Conservation (phyloP, 768 basidiomycete genomes). For the Amanita subjunquillea region DNA sequence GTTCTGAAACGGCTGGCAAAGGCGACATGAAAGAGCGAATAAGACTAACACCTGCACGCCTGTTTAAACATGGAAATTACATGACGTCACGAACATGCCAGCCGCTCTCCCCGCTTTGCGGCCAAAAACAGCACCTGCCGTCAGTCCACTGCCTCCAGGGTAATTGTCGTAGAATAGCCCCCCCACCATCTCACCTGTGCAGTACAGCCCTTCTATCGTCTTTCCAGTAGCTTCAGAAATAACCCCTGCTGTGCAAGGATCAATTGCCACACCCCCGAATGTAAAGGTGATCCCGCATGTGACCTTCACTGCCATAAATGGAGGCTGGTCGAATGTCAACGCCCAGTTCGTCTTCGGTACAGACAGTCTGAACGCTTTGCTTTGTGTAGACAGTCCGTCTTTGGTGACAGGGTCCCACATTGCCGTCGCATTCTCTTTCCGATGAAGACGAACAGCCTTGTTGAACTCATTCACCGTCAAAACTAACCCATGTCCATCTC, state of each 20-base stretch:
- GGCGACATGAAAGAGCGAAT: neutral
- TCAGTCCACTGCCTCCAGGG: conserved; percentile 60
- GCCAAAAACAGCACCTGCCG: conserved; percentile 57
- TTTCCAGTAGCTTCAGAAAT: conserved; percentile 28
- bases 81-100: conserved; percentile 16
- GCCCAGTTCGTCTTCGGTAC: conserved; percentile 66
- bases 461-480: conserved; percentile 42
- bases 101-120: conserved; percentile 41
- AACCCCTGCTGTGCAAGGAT: conserved; percentile 43
- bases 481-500: conserved; percentile 29
- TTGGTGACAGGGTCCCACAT: conserved; percentile 58
- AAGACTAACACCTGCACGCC: neutral
- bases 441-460: conserved; percentile 29
- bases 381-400: conserved; percentile 48
- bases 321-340: conserved; percentile 36
- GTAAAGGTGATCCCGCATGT: conserved; percentile 67
- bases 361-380: conserved; percentile 20
- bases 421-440: conserved; percentile 19
- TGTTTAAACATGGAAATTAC: neutral
- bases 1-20: neutral
- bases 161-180: conserved; percentile 57
- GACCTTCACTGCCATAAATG: conserved; percentile 59
- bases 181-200: conserved; percentile 62
- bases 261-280: conserved; percentile 57
- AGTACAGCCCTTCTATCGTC: conserved; percentile 46